These are phyloP conservation scores for Fusarium coffeatum DNA, from an alignment of 2,329 filamentous ascomycete species.

Conservation along the genomic window DNA sequence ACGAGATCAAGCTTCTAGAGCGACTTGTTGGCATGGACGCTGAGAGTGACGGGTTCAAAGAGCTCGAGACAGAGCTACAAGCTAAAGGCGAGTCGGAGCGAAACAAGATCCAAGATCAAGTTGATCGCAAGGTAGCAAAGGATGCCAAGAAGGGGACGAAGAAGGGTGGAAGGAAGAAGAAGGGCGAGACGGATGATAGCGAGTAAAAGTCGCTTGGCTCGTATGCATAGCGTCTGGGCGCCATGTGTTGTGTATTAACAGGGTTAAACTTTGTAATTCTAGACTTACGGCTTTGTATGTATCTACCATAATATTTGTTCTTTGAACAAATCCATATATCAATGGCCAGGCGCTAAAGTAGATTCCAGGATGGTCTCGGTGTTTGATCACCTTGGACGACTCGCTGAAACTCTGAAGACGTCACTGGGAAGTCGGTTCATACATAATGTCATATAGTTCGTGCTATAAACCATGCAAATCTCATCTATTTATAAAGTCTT, in stretches of 20 bases:
- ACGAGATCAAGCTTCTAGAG: constrained; percentile 95
- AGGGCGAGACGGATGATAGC: constrained; percentile 50
- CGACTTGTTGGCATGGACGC: constrained; percentile 85
- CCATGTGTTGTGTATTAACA: neutral
- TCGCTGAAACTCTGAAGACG: neutral
- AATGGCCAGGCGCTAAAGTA: neutral
- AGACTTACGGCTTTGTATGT: neutral
- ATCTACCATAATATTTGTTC: neutral
- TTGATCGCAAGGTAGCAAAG: constrained; percentile 77
- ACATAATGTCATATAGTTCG: neutral
- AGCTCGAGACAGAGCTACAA: constrained; percentile 73
- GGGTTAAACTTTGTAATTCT: neutral
- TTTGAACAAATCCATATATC: neutral
- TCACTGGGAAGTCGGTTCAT: neutral
- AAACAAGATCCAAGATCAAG: constrained; percentile 79
- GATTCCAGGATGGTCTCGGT: neutral
- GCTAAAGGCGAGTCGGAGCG: constrained; percentile 77
- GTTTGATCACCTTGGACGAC: neutral
- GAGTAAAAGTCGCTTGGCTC: constrained; percentile 34
- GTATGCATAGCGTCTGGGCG: neutral
- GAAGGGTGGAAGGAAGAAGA: constrained; percentile 53
- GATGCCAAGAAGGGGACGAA: constrained; percentile 56
- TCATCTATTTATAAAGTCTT: constrained; percentile 10
- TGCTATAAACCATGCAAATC: neutral
- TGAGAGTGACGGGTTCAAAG: constrained; percentile 77